Base-by-base conservation (phyloP, 805 yeast genomes). In the Yamadazyma akitaensis region DNA sequence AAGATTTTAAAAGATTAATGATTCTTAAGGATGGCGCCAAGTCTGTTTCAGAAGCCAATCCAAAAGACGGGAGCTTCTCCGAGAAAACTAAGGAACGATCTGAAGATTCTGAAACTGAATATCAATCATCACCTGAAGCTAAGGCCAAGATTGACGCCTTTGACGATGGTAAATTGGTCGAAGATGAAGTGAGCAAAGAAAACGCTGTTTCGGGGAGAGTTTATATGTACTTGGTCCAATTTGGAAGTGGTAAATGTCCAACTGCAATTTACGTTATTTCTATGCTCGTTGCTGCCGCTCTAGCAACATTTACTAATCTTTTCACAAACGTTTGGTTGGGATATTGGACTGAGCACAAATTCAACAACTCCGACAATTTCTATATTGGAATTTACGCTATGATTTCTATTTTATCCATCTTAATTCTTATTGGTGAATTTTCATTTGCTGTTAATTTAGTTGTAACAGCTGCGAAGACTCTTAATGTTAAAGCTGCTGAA, bases 251-350 rank as follows among this genome's bases (percentile, higher is more conserved):
- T 12, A 45, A 59, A 18, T 18, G 36, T 16, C 24, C 40, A 11
- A 24, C 36, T 13, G 1, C 9, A 4, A 3, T 46, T 1, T 21
- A 17, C 4, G 11, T 42, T n/a, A 2, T 37, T 2, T 11, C 26
- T 11, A 6, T 24, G 8, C 9, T 46, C 4, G 41, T 46, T 18
- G 14, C 17, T 9, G 36, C 43, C 3, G 37, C 40, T 2, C 46
- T 74, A 9, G 68, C 76, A 40, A 75, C 77, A 0, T 84, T 82
- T 60, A 68, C 75, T 49, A 70, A 68, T 46, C 61, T 83, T 38
- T 81, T 84, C 57, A 73, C 84, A 38, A 84, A 82, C 61, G 81
- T 83, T 16, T 87, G 95, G 95, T 71, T 90, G 48, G 82, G 95
- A 0, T 89, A 84, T 63, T 89, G 96, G 96, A 72, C 83, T 4